Percentiles rank a stretch among this genome's conserved stretches.
Evolutionary conservation across 192 early-diverging fungal genomes (phyloP).

Genomic region (Linnemannia zychae): DNA sequence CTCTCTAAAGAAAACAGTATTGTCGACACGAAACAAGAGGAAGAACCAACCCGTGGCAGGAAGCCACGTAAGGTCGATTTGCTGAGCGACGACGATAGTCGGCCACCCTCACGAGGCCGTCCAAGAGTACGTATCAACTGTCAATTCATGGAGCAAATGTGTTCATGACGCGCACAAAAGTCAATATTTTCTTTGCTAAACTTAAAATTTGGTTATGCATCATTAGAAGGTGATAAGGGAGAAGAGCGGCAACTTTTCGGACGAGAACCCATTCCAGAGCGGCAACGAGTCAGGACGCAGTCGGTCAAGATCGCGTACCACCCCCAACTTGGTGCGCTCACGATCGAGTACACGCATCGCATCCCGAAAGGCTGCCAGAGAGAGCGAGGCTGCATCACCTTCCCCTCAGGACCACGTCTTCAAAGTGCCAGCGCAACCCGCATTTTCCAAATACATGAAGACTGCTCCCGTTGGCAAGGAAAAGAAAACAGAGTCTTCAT

Average conservation of each 20-base stretch:
- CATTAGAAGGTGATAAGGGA: conserved; percentile 19
- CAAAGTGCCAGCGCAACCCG: conserved; percentile 43
- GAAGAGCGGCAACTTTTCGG: conserved; percentile 47
- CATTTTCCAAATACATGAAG: conserved; percentile 46
- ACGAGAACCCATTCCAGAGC: conserved; percentile 60
- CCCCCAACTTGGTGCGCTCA: conserved; percentile 14
- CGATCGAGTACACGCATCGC: conserved; percentile 25
- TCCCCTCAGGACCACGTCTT: conserved; percentile 28
- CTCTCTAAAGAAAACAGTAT: conserved; percentile 12
- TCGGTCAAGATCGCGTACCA: conserved; percentile 29
- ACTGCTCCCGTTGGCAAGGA: not conserved
- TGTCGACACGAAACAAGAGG: conserved; percentile 7
- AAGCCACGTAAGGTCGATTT: conserved; percentile 4
- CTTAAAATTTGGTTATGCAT: not conserved
- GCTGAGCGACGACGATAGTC: conserved; percentile 33
- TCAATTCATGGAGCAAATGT: no score
- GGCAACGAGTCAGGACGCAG: conserved; percentile 43
- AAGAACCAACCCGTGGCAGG: conserved; percentile 22
- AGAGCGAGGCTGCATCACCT: not conserved
- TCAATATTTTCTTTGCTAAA: not conserved
- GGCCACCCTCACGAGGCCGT: not conserved
- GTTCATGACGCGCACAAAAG: not conserved
- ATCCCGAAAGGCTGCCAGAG: conserved; percentile 7
- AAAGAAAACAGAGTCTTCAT: not conserved
- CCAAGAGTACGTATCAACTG: not conserved